Base-by-base conservation (phyloP, 345 rosid genomes). In the Pistacia integerrima region DNA sequence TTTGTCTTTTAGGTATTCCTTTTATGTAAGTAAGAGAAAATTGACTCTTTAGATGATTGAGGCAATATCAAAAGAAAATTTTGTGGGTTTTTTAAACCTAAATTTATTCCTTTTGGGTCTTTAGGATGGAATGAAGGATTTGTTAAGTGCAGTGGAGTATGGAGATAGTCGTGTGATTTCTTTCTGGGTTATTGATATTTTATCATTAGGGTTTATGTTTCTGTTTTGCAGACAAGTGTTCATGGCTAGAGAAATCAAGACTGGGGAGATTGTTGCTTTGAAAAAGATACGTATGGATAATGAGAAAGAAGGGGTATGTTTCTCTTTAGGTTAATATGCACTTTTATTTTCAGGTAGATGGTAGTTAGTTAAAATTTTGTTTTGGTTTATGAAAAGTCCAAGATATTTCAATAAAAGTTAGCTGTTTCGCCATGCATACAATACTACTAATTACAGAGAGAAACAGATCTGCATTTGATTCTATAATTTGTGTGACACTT, bases 231-330 rank as follows among this genome's bases (percentile, higher is more conserved):
- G 97, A 67, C 97, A 93, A 87, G 99, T 96, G 44, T 96, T 88
- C 88, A 96, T 90, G 99, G 99, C 98, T 14, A 88, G 79, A 79
- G 99, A 96, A 74, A 90, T 83, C 74, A 84, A 89, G 84, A 89
- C 99, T 0, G 93, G 97, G 63, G 98, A 92, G 88, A 93, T 92
- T 68, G 98, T 93, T 77, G 98, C 99, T 74, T 74, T 93, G 87
- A 95, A 95, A 87, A 95, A 91, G 85, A 92, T 93, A 58, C 89
- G 99, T 75, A 95, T 96, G 99, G 99, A 96, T 77, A 93, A 93
- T 72, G 99, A 96, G 82, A 91, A 93, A 86, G 99, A 93, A 80
- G 98, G 99, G 87, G 98, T 95, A 88, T 75, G 85, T 41, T 64
- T 35, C 63, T 52, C 3, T 52, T 41, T 5, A 41, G 46, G 46